These are phyloP conservation scores for Obelidium mucronatum DNA, from an alignment of 192 early-diverging fungal species.

Conservation along the genomic window DNA sequence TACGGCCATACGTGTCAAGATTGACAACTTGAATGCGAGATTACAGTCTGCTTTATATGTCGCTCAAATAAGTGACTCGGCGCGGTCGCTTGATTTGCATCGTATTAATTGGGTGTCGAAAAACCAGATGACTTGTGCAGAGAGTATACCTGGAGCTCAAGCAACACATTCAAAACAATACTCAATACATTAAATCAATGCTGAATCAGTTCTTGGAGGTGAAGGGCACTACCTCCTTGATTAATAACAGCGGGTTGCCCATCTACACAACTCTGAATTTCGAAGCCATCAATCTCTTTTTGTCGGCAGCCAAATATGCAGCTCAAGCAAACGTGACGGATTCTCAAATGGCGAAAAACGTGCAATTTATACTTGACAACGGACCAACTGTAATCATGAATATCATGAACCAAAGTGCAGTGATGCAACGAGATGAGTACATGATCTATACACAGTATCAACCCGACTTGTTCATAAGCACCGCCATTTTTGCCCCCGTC, in stretches of 20 bases:
- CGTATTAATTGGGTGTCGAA: neutral
- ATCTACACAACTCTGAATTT: neutral
- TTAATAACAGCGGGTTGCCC: neutral
- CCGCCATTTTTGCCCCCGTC: constrained; percentile 32
- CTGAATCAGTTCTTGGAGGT: neutral
- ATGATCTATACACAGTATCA: neutral
- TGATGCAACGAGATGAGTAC: neutral
- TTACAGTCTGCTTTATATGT: constrained; percentile 1
- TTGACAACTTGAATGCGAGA: constrained; percentile 8
- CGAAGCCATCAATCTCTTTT: constrained; percentile 15
- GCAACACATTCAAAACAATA: constrained; percentile 12
- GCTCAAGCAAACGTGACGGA: constrained; percentile 11
- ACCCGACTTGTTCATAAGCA: constrained; percentile 6
- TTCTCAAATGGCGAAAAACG: neutral
- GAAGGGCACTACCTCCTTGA: neutral
- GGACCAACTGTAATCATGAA: constrained; percentile 28
- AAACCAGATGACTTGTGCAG: neutral
- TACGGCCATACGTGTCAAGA: neutral
- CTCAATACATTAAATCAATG: constrained; percentile 1
- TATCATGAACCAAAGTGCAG: constrained; percentile 37
- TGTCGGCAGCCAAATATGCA: neutral
- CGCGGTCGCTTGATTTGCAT: constrained; percentile 34
- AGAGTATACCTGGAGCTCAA: neutral
- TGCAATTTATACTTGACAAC: constrained; percentile 32
- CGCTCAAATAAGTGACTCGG: constrained; percentile 33